These are phyloP conservation scores for Whalleya microplaca DNA, from an alignment of 2,329 filamentous ascomycete species.

Conservation along the genomic window DNA sequence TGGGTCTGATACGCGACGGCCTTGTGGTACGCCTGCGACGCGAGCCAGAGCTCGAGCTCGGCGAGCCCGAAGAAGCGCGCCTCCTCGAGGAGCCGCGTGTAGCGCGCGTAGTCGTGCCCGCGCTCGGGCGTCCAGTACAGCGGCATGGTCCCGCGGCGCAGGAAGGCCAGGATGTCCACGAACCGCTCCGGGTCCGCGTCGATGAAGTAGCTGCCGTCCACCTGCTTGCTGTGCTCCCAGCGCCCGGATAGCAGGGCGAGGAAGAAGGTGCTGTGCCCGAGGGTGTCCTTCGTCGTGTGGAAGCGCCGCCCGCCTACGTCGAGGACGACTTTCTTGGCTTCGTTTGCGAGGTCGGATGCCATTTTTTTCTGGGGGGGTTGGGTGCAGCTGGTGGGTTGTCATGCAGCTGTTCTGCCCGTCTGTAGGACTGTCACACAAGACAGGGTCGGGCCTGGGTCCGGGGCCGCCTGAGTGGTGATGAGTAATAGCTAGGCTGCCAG, in stretches of 20 bases:
- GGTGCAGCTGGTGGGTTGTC: too few species aligned
- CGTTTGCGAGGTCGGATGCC: neutral
- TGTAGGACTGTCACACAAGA: neutral
- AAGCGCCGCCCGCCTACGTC: constrained; percentile 23
- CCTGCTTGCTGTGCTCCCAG: constrained; percentile 16
- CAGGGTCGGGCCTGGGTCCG: neutral
- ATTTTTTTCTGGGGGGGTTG: neutral
- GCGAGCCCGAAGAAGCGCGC: constrained; percentile 39
- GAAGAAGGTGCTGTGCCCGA: constrained; percentile 14
- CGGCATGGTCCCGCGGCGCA: constrained; percentile 39
- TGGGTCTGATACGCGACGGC: constrained; percentile 16
- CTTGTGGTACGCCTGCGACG: constrained; percentile 20
- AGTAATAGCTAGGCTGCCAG: too few species aligned
- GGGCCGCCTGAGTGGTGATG: neutral
- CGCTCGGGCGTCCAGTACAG: constrained; percentile 37
- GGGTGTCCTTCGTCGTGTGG: constrained; percentile 16
- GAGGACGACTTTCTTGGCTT: constrained; percentile 1
- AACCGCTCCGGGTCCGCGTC: constrained; percentile 44
- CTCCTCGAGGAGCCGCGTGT: constrained; percentile 39
- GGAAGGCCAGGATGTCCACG: constrained; percentile 40
- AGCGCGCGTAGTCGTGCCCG: constrained; percentile 41
- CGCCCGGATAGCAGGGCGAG: constrained; percentile 10
- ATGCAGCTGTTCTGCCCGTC: neutral
- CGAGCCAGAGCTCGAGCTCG: constrained; percentile 33
- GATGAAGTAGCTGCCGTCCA: constrained; percentile 41